Conservation (phyloP, 345 rosid species). For the Hirschfeldia incana region DNA sequence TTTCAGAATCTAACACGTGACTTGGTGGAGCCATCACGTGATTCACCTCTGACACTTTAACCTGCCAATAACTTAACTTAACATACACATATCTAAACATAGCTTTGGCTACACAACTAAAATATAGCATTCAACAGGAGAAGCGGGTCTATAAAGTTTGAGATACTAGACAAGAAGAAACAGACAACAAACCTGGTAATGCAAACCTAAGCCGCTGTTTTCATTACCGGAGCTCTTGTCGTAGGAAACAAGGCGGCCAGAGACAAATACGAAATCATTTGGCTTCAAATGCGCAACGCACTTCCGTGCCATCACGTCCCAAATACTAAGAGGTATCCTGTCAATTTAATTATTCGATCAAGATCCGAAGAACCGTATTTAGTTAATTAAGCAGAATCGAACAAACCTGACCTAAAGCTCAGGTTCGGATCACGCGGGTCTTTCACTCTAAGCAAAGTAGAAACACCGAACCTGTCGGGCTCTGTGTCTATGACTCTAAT, state of each 20-base stretch:
- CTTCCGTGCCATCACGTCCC: conserved; percentile 48
- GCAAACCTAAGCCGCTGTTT: conserved; percentile 9
- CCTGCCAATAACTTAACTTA: conserved; percentile 40
- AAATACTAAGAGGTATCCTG: conserved; percentile 58
- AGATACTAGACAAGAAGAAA: background rate
- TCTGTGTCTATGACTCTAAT: conserved; percentile 18
- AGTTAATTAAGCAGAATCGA: background rate
- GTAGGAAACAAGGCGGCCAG: conserved; percentile 50
- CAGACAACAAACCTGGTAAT: conserved; percentile 48
- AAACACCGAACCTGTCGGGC: conserved; percentile 42
- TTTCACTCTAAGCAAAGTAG: conserved; percentile 45
- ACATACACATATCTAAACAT: background rate
- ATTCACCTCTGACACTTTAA: conserved; percentile 54
- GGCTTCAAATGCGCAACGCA: conserved; percentile 56
- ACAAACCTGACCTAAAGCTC: conserved; percentile 54
- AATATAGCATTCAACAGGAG: background rate
- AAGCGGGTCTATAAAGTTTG: background rate
- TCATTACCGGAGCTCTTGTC: conserved; percentile 32
- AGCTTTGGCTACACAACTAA: background rate
- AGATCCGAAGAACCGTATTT: background rate
- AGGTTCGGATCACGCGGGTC: conserved; percentile 35
- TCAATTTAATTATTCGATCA: background rate
- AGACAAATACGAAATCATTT: conserved; percentile 62
- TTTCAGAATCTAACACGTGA: conserved; percentile 12
- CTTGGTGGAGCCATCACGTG: conserved; percentile 44